Evolutionary conservation across 2,329 filamentous ascomycete species (phyloP).

Genomic region (Biscogniauxia sp.): DNA sequence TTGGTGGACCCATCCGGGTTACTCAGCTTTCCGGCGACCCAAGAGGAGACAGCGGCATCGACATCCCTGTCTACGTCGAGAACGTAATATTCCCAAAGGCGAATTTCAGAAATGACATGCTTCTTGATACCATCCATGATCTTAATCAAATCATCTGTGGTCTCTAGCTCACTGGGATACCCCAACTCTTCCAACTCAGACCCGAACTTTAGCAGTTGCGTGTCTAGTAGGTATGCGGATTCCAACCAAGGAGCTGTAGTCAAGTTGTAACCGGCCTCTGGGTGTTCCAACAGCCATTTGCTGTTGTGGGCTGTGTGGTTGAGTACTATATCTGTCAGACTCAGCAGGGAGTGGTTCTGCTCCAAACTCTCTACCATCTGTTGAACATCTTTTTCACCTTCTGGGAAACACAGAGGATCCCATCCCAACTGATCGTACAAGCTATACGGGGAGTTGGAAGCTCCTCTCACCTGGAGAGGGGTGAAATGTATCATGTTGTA

Average conservation of each 20-base stretch:
- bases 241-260: constrained; percentile 80
- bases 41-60: constrained; percentile 67
- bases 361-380: constrained; percentile 79
- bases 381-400: constrained; percentile 78
- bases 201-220: constrained; percentile 71
- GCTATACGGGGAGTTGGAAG: constrained; percentile 95
- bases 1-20: constrained; percentile 47
- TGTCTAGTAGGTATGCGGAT: constrained; percentile 61
- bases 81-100: constrained; percentile 92
- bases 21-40: constrained; percentile 60
- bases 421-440: constrained; percentile 89
- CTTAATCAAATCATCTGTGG: constrained; percentile 67
- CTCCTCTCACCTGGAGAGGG: constrained; percentile 81
- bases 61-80: constrained; percentile 74
- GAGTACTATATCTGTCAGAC: constrained; percentile 93
- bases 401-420: constrained; percentile 78
- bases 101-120: constrained; percentile 72
- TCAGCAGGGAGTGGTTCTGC: constrained; percentile 77
- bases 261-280: constrained; percentile 93
- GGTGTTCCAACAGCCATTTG: constrained; percentile 89
- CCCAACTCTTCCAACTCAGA: constrained; percentile 67
- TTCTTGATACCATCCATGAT: constrained; percentile 85
- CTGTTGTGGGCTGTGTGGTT: constrained; percentile 98
- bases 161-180: constrained; percentile 72
- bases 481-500: constrained; percentile 99